A percentile compares a stretch with the other conserved stretches of the same genome.
phyloP scores from a whole-genome alignment of 1,284 basidiomycete genomes.

The Athelia psychrophila region DNA sequence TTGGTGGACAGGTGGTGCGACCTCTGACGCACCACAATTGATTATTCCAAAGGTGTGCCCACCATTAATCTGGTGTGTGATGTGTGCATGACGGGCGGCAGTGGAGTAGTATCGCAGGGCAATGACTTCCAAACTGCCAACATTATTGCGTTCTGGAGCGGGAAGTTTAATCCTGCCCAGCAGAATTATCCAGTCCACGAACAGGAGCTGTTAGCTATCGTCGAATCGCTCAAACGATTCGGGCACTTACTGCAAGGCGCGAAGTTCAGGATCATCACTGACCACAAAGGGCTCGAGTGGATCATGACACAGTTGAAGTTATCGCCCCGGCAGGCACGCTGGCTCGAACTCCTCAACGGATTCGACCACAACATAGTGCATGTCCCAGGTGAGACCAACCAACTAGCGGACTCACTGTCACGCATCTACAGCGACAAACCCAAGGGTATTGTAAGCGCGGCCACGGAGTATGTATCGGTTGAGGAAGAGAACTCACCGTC shows the following conservation, averaged over 20 bases:
- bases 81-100: constrained; percentile 15
- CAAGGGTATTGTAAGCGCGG: constrained; percentile 17
- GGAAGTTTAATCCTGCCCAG: constrained; percentile 27
- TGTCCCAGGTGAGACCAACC: constrained; percentile 28
- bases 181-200: constrained; percentile 29
- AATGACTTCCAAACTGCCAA: constrained; percentile 10
- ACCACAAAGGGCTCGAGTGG: constrained; percentile 30
- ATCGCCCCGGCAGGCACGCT: constrained; percentile 26
- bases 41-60: constrained; percentile 15
- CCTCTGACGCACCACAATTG: constrained; percentile 15
- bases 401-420: constrained; percentile 31
- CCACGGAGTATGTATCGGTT: constrained; percentile 18
- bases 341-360: constrained; percentile 26
- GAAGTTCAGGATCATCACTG: constrained; percentile 27
- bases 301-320: constrained; percentile 29
- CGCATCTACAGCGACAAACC: constrained; percentile 30
- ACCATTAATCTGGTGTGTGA: constrained; percentile 16
- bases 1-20: constrained; percentile 16
- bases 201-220: constrained; percentile 26
- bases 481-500: constrained; percentile 4
- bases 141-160: constrained; percentile 15
- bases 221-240: constrained; percentile 25
- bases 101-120: constrained; percentile 19
- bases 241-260: constrained; percentile 23
- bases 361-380: constrained; percentile 31